Base-by-base conservation (phyloP, 1,284 basidiomycete genomes). In the Phellopilus nigrolimitatus region DNA sequence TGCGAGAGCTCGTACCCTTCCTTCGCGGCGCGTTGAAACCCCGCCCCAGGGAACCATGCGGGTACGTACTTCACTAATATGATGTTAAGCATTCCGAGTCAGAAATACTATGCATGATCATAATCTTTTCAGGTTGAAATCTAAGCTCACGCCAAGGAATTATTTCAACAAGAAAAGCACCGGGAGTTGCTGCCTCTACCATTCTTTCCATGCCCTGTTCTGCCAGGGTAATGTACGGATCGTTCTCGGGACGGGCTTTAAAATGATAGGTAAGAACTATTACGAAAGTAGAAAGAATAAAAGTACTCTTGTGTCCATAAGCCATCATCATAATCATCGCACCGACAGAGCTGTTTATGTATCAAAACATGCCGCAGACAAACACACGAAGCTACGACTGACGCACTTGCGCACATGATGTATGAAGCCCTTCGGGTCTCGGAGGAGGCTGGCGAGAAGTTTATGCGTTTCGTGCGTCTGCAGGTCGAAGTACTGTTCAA, bases 401-500 rank as follows among this genome's bases (percentile, higher is more conserved):
- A 36, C 49, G 12, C 28, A 62, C 63, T 58, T 53, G 19, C 56
- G 51, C 12, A 64, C 44, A 49, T 65, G 60, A 6, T 60, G 45
- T 22, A 49, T 49, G 48, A 61, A 62, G 12, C 56, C 43, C 13
- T 59, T 55, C 3, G 63, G 63, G 0, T 56, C 38, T 3, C 52
- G 30, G 8, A 57, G 48, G 3, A 66, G 36, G 13, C 56, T 48
- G 10, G 36, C 19, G 4, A 68, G 55, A 25, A 65, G 54, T 24
- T 47, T 44, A 25, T 58, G 56, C 9, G 59, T 55, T 21, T 54
- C 56, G 37, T 57, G 59, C 8, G 54, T 34, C 22, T 65, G 60
- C 17, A 56, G 39, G 7, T 59, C 59, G 10, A 44, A 47, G 54
- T 62, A 64, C 19, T 55, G 46, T 34, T 15, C 15, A 4, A 49